These are phyloP conservation scores for Suhomyces prunicola DNA, from an alignment of 805 yeast genomes.

Conservation along the genomic window DNA sequence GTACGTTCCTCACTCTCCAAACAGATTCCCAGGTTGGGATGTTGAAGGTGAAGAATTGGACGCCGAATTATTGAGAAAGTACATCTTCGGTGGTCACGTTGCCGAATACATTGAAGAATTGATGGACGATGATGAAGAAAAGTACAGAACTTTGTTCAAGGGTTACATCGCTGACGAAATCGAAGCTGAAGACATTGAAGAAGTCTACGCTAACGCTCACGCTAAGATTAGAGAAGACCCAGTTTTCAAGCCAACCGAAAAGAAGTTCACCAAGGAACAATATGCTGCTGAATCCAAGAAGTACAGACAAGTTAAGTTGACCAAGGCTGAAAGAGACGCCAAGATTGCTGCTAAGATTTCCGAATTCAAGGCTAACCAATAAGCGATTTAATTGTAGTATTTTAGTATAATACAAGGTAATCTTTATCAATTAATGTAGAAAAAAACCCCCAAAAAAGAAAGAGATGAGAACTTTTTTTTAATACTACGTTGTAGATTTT, in stretches of 20 bases:
- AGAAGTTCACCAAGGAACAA: constrained; percentile 95
- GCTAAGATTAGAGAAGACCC: constrained; percentile 97
- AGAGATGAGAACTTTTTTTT: too few species aligned
- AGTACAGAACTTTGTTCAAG: constrained; percentile 94
- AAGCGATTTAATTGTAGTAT: constrained; percentile 1
- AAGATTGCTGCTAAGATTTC: constrained; percentile 92
- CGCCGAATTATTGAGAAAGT: constrained; percentile 94
- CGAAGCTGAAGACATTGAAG: constrained; percentile 96
- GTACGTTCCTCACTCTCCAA: constrained; percentile 98
- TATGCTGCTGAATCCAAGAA: constrained; percentile 96
- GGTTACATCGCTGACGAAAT: constrained; percentile 95
- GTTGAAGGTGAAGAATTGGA: constrained; percentile 97
- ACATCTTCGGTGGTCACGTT: constrained; percentile 99
- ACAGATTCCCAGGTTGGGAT: constrained; percentile 99
- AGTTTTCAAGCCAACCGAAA: constrained; percentile 79
- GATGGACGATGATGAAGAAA: constrained; percentile 99
- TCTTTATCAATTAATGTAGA: not conserved
- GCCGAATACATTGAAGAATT: constrained; percentile 99
- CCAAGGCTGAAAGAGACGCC: constrained; percentile 88
- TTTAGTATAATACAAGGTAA: not conserved
- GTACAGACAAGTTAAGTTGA: constrained; percentile 84
- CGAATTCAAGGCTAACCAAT: constrained; percentile 61
- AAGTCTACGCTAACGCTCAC: constrained; percentile 91
- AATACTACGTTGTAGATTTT: too few species aligned
- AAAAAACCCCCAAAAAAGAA: not conserved